Conservation (phyloP, 176 grass and related monocot species). For the Musa beccarii region DNA sequence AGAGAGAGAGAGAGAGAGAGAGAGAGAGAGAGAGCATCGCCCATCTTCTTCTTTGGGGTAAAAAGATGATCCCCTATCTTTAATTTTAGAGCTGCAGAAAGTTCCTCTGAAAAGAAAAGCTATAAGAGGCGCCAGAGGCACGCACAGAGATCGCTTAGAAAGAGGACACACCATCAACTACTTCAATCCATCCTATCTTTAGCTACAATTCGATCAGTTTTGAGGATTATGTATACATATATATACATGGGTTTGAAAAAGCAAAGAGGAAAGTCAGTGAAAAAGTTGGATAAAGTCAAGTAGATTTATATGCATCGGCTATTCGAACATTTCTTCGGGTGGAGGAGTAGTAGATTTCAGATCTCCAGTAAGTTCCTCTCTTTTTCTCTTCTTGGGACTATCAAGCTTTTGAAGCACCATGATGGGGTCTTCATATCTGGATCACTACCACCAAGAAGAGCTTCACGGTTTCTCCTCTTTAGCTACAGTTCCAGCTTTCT, state of each 20-base stretch:
- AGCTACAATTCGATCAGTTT: no score
- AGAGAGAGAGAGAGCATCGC: neutral
- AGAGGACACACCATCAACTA: neutral
- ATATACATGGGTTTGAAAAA: neutral
- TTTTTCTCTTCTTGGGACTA: slow-evolving; percentile 31
- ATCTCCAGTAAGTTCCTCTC: neutral
- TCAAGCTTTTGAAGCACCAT: slow-evolving; percentile 25
- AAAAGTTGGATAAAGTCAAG: slow-evolving; percentile 2
- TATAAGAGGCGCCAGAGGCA: neutral
- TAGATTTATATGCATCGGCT: neutral
- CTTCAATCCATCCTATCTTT: neutral
- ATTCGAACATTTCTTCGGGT: neutral
- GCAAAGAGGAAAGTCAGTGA: slow-evolving; percentile 5
- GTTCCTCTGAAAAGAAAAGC: slow-evolving; percentile 20
- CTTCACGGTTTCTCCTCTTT: slow-evolving; percentile 18
- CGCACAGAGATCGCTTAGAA: neutral
- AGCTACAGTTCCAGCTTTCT: slow-evolving; percentile 12
- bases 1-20: no score
- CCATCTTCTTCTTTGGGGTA: neutral
- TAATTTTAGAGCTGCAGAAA: slow-evolving; percentile 22
- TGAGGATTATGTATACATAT: no score
- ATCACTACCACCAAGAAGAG: slow-evolving; percentile 34
- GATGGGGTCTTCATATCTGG: slow-evolving; percentile 37
- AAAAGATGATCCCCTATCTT: neutral
- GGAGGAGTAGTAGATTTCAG: neutral